These are phyloP conservation scores for Phytophthora capsici DNA, from an alignment of 352 stramenopile species.

Conservation along the genomic window DNA sequence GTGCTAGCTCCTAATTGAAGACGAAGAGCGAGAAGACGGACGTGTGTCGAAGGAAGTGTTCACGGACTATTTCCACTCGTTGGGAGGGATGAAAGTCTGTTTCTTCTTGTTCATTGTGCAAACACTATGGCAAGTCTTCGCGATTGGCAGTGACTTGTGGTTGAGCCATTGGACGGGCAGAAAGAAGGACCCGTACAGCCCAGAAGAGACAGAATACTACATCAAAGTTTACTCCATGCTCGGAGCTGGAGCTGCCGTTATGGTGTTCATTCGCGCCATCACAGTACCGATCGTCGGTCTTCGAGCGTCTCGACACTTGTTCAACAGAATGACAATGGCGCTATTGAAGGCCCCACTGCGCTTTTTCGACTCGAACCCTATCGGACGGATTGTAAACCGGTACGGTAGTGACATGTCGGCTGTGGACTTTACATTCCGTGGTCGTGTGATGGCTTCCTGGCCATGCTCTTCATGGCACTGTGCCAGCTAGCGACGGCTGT, in stretches of 20 bases:
- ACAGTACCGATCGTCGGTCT: slow-evolving; percentile 46
- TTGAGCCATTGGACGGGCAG: slow-evolving; percentile 40
- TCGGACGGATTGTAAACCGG: slow-evolving; percentile 89
- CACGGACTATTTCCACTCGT: slow-evolving; percentile 41
- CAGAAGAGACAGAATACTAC: slow-evolving; percentile 23
- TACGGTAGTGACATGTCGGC: slow-evolving; percentile 90
- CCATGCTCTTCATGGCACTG: slow-evolving; percentile 69
- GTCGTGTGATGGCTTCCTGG: slow-evolving; percentile 46
- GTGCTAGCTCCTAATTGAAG: slow-evolving; percentile 56
- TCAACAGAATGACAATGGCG: slow-evolving; percentile 84
- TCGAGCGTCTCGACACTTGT: slow-evolving; percentile 55
- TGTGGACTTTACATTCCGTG: slow-evolving; percentile 73
- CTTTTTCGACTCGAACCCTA: slow-evolving; percentile 93
- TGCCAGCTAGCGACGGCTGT: slow-evolving; percentile 80
- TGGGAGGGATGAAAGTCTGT: slow-evolving; percentile 40
- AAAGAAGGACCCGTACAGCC: slow-evolving; percentile 23
- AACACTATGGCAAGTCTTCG: slow-evolving; percentile 34
- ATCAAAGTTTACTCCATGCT: slow-evolving; percentile 41
- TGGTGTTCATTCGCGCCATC: slow-evolving; percentile 32
- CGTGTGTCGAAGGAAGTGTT: slow-evolving; percentile 51
- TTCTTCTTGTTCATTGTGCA: slow-evolving; percentile 25
- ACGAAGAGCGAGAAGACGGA: slow-evolving; percentile 48
- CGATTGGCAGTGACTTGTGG: slow-evolving; percentile 38
- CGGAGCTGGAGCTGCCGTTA: slow-evolving; percentile 20
- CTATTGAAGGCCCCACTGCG: slow-evolving; percentile 85